phyloP scores from a whole-genome alignment of 1,139 yeast species.

The Kurtzmaniella quercitrusa region DNA sequence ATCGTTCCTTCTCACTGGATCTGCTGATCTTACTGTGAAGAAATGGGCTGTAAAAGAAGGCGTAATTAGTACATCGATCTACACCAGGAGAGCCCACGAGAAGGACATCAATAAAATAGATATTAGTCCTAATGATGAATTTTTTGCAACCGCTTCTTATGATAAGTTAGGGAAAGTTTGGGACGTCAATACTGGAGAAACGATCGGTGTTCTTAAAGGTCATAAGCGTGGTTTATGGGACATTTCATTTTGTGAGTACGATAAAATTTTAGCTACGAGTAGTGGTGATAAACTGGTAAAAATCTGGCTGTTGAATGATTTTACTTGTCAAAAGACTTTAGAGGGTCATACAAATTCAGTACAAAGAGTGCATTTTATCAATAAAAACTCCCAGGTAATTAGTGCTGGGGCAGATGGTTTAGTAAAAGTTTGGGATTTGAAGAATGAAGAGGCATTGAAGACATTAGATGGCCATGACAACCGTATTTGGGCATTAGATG shows the following conservation, averaged over 20 bases:
- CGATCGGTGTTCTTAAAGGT: conserved; percentile 77
- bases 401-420: conserved; percentile 95
- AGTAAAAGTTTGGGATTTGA: conserved; percentile 82
- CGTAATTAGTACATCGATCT: conserved; percentile 55
- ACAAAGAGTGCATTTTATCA: conserved; percentile 71
- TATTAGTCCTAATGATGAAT: conserved; percentile 81
- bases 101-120: conserved; percentile 90
- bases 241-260: conserved; percentile 74
- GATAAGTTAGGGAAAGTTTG: conserved; percentile 90
- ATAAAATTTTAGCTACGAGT: conserved; percentile 70
- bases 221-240: conserved; percentile 97
- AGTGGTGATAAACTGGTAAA: conserved; percentile 90
- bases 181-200: conserved; percentile 80
- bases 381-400: conserved; percentile 63
- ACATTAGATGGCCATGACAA: conserved; percentile 91
- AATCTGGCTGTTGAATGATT: conserved; percentile 82
- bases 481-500: conserved; percentile 87
- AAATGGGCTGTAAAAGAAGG: conserved; percentile 63
- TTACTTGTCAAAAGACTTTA: conserved; percentile 71
- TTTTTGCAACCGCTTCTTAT: conserved; percentile 92
- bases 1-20: conserved; percentile 74
- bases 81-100: conserved; percentile 94
- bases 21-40: conserved; percentile 85
- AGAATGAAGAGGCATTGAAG: conserved; percentile 70
- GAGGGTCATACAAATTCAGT: conserved; percentile 96